Conservation (phyloP, 1,284 basidiomycete species). For the Pseudozyma sp. region DNA sequence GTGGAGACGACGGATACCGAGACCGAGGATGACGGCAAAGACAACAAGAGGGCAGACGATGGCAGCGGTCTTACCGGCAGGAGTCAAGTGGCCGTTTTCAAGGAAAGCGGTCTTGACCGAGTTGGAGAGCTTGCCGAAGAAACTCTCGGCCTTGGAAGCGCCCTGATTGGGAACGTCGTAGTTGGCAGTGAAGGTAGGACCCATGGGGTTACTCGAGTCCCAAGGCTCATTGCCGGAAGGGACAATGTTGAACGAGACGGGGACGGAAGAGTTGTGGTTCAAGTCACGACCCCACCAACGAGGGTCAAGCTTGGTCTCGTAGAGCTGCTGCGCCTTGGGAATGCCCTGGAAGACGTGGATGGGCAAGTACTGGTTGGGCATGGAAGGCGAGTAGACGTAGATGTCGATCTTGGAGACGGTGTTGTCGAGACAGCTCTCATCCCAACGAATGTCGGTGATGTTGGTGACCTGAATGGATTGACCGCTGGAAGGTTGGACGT, state of each 20-base stretch:
- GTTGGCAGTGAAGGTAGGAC: constrained; percentile 60
- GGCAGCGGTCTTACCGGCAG: constrained; percentile 62
- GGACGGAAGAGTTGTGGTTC: constrained; percentile 41
- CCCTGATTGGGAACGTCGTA: constrained; percentile 57
- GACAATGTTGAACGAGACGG: constrained; percentile 67
- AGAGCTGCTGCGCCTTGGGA: constrained; percentile 42
- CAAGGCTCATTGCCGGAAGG: constrained; percentile 65
- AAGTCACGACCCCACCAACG: constrained; percentile 62
- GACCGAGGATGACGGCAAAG: constrained; percentile 48
- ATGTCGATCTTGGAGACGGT: constrained; percentile 61
- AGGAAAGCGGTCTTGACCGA: constrained; percentile 59
- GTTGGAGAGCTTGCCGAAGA: constrained; percentile 48
- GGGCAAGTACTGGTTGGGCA: constrained; percentile 48
- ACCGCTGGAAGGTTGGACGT: constrained; percentile 40
- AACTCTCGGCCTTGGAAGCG: constrained; percentile 39
- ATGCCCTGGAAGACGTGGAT: constrained; percentile 61
- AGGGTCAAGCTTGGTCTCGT: constrained; percentile 57
- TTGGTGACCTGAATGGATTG: constrained; percentile 47
- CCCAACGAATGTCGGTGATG: constrained; percentile 55
- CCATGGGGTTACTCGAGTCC: constrained; percentile 64
- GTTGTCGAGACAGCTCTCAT: constrained; percentile 52
- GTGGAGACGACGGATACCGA: constrained; percentile 64
- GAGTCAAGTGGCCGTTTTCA: constrained; percentile 53
- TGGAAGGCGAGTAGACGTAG: constrained; percentile 63
- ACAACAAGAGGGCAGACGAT: constrained; percentile 64